phyloP scores from a whole-genome alignment of 2,329 filamentous ascomycete species.

The Aspergillus pseudoviridinutans region DNA sequence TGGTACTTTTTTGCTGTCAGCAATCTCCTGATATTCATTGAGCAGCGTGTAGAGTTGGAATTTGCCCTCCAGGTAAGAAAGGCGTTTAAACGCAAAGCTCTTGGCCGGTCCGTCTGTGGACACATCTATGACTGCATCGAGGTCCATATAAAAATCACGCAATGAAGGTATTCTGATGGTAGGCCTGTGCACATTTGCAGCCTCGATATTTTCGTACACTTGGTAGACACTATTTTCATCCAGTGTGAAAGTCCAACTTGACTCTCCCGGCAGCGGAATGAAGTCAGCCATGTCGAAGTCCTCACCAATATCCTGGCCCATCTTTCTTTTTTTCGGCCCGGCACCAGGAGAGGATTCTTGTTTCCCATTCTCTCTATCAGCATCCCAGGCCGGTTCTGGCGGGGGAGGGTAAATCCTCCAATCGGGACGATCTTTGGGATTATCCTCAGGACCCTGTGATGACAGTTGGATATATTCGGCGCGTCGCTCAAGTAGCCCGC shows the following conservation, averaged over 20 bases:
- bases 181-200: slow-evolving; percentile 61
- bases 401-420: slow-evolving; percentile 92
- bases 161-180: slow-evolving; percentile 84
- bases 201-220: slow-evolving; percentile 70
- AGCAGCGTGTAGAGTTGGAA: slow-evolving; percentile 91
- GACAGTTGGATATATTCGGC: slow-evolving; percentile 87
- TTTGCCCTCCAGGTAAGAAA: slow-evolving; percentile 95
- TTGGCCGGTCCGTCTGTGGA: slow-evolving; percentile 95
- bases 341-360: slow-evolving; percentile 39
- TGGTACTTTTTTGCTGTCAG: slow-evolving; percentile 94
- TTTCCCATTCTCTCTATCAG: slow-evolving; percentile 46
- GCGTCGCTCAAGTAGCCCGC: slow-evolving; percentile 80
- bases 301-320: slow-evolving; percentile 83
- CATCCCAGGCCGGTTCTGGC: slow-evolving; percentile 85
- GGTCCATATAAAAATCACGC: slow-evolving; percentile 91
- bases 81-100: slow-evolving; percentile 89
- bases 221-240: slow-evolving; percentile 88
- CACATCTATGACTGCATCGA: slow-evolving; percentile 81
- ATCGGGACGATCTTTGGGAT: slow-evolving; percentile 75
- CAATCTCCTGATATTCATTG: slow-evolving; percentile 97
- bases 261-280: slow-evolving; percentile 66
- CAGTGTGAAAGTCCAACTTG: slow-evolving; percentile 70
- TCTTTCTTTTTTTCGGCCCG: slow-evolving; percentile 66
- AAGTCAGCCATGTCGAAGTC: slow-evolving; percentile 83
- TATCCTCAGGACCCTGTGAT: slow-evolving; percentile 74